Percentiles rank a stretch among this genome's conserved stretches.
Evolutionary conservation across 805 yeast genomes (phyloP).

Genomic region (Kockiozyma suomiensis): DNA sequence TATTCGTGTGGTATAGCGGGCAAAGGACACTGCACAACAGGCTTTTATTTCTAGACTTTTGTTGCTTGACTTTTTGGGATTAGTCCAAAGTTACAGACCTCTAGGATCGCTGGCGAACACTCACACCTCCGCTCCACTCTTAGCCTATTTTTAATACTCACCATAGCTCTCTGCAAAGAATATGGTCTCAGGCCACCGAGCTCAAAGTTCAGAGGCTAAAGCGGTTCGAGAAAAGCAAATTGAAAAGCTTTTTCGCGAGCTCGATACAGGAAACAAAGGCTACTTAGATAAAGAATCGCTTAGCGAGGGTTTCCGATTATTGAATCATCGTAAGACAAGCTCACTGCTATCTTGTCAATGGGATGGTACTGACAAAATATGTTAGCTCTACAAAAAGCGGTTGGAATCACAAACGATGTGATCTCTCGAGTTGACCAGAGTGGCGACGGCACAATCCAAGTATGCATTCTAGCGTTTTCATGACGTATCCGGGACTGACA

Average conservation of each 20-base stretch:
- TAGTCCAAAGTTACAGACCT: too few species aligned
- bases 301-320: conserved; percentile 45
- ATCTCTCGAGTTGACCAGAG: conserved; percentile 20
- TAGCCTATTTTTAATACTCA: background rate
- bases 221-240: conserved; percentile 43
- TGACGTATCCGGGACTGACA: background rate
- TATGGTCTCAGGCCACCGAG: background rate
- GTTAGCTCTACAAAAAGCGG: conserved; percentile 31
- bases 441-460: conserved; percentile 32
- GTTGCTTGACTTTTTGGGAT: too few species aligned
- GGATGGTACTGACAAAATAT: conserved; percentile 30
- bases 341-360: background rate
- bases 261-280: conserved; percentile 49
- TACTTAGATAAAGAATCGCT: conserved; percentile 45
- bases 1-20: too few species aligned
- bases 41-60: too few species aligned
- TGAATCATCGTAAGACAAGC: conserved; percentile 57
- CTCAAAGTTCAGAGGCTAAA: conserved; percentile 2
- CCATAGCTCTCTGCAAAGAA: background rate
- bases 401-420: conserved; percentile 22
- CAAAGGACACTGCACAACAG: too few species aligned
- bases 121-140: too few species aligned
- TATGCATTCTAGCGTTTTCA: background rate
- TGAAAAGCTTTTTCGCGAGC: conserved; percentile 46
- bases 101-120: too few species aligned